These are phyloP conservation scores for Dioscorea cayenensis DNA, from an alignment of 116 monocot genomes.

Conservation along the genomic window DNA sequence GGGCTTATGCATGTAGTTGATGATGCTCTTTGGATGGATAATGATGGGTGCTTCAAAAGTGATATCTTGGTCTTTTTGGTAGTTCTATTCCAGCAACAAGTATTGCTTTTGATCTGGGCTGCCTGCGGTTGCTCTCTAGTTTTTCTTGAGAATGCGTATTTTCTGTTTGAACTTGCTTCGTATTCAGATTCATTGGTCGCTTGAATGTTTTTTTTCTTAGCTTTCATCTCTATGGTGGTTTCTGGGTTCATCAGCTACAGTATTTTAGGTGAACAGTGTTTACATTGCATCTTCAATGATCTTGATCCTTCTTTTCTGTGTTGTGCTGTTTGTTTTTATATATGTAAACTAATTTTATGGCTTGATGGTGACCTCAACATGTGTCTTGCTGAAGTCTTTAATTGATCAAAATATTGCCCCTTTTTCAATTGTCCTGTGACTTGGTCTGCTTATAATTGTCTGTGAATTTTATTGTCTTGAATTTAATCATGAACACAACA, in stretches of 20 bases:
- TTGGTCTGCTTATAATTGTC: not conserved
- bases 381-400: not conserved
- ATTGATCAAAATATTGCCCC: no score
- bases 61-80: not conserved
- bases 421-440: no score
- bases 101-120: slow-evolving; percentile 2
- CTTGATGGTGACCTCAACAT: not conserved
- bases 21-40: no score
- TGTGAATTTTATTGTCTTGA: not conserved
- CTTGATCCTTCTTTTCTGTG: no score
- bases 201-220: not conserved
- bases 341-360: no score
- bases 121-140: not conserved
- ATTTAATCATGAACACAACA: not conserved
- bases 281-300: no score
- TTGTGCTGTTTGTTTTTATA: no score
- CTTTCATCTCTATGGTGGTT: no score
- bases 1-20: no score
- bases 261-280: no score
- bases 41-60: not conserved
- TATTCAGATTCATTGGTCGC: not conserved
- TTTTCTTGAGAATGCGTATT: not conserved
- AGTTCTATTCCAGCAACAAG: not conserved
- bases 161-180: not conserved
- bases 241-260: no score